Percentiles rank a stretch among this genome's conserved stretches.
phyloP scores from a whole-genome alignment of 257 asterid genomes.

The Nicotiana otophora region DNA sequence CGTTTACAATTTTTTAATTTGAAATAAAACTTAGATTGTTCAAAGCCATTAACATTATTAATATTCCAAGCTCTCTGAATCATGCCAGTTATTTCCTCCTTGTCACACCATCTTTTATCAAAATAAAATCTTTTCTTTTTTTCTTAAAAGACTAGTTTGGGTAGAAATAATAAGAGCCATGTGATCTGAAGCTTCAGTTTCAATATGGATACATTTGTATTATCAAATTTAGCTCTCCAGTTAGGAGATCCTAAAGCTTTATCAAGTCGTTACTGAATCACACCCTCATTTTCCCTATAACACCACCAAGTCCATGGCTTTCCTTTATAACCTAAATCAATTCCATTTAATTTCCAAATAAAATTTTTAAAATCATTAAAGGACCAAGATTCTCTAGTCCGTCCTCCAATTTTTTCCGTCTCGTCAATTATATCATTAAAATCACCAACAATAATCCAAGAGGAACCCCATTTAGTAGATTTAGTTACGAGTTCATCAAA shows the following conservation, averaged over 20 bases:
- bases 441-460: not conserved
- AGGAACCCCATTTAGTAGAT: not conserved
- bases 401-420: not conserved
- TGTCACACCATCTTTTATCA: not conserved
- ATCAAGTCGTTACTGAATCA: not conserved
- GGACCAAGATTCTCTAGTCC: not conserved
- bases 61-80: not conserved
- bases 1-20: not conserved
- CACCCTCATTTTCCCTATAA: not conserved
- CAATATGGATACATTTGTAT: not conserved
- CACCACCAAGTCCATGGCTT: not conserved
- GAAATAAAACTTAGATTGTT: too few relatives aligned
- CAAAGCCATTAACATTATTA: not conserved
- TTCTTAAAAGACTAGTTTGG: not conserved
- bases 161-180: not conserved
- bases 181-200: not conserved
- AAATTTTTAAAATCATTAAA: not conserved
- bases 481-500: not conserved
- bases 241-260: not conserved
- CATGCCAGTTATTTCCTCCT: not conserved
- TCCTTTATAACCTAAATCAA: not conserved
- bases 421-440: not conserved
- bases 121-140: too few relatives aligned
- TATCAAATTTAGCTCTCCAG: not conserved
- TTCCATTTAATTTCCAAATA: not conserved